These are phyloP conservation scores for Mycena rosella DNA, from an alignment of 768 basidiomycete genomes.

Conservation along the genomic window DNA sequence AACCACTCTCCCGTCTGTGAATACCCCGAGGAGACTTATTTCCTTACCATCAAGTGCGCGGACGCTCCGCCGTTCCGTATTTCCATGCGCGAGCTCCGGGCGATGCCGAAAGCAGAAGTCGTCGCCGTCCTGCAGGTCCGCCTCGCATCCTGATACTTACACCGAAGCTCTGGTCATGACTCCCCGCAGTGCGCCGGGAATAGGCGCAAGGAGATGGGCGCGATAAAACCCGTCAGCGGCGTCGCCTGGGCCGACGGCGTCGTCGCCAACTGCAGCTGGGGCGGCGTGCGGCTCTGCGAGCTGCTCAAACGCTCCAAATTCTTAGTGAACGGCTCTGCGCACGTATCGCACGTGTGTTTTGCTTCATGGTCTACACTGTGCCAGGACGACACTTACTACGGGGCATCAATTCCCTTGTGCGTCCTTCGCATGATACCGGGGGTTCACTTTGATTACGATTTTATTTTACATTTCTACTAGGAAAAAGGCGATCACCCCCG, in stretches of 20 bases:
- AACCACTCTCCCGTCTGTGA: slow-evolving; percentile 76
- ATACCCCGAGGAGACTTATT: slow-evolving; percentile 61
- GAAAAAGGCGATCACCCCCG: slow-evolving; percentile 58
- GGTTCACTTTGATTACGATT: too few relatives aligned
- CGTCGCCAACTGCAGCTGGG: slow-evolving; percentile 79
- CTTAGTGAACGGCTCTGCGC: slow-evolving; percentile 48
- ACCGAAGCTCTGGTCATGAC: slow-evolving; percentile 11
- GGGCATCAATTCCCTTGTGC: slow-evolving; percentile 47
- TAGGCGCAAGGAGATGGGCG: slow-evolving; percentile 73
- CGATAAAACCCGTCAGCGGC: slow-evolving; percentile 67
- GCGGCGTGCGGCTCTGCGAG: slow-evolving; percentile 69
- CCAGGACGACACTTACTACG: slow-evolving; percentile 73
- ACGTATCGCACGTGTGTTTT: slow-evolving; percentile 76
- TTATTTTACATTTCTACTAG: background rate
- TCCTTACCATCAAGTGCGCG: slow-evolving; percentile 53
- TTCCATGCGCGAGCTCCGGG: slow-evolving; percentile 55
- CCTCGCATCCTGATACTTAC: slow-evolving; percentile 10
- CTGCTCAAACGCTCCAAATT: slow-evolving; percentile 63
- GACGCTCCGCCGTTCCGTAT: slow-evolving; percentile 48
- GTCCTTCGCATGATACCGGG: background rate
- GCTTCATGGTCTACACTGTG: slow-evolving; percentile 70
- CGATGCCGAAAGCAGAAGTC: slow-evolving; percentile 57
- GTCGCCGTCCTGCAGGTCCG: slow-evolving; percentile 70
- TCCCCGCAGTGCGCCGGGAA: slow-evolving; percentile 71
- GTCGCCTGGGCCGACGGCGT: slow-evolving; percentile 77